A percentile compares a stretch with the other conserved stretches of the same genome.
phyloP scores from a whole-genome alignment of 2,329 filamentous ascomycete genomes.

The Aspergillus ibericus region DNA sequence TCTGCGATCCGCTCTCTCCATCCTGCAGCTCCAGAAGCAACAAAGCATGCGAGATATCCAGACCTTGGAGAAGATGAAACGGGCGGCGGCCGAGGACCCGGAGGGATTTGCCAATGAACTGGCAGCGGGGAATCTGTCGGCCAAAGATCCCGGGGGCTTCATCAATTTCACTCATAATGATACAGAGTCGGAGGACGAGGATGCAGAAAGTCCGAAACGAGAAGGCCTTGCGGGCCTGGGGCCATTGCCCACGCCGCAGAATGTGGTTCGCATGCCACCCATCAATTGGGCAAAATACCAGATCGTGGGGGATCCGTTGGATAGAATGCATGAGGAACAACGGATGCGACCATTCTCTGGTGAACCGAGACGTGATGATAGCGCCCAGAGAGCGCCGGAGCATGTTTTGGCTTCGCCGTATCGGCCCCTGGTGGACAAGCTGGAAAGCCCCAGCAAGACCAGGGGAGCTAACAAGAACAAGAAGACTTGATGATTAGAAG shows the following conservation, averaged over 20 bases:
- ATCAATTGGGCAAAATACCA: slow-evolving; percentile 96
- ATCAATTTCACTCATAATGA: slow-evolving; percentile 40
- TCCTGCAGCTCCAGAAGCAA: slow-evolving; percentile 81
- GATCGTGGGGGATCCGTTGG: slow-evolving; percentile 79
- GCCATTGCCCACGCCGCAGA: slow-evolving; percentile 72
- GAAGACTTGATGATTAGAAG: slow-evolving; percentile 26
- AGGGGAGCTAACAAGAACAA: slow-evolving; percentile 35
- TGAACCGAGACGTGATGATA: slow-evolving; percentile 41
- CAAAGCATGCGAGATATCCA: slow-evolving; percentile 75
- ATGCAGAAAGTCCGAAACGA: slow-evolving; percentile 25
- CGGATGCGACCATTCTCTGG: slow-evolving; percentile 57
- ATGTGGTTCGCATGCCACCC: slow-evolving; percentile 79
- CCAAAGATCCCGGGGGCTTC: slow-evolving; percentile 34
- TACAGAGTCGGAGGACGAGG: slow-evolving; percentile 39
- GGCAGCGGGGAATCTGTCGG: slow-evolving; percentile 59
- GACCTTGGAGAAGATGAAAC: slow-evolving; percentile 67
- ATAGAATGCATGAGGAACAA: slow-evolving; percentile 83
- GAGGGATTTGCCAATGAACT: slow-evolving; percentile 71
- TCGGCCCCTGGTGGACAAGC: slow-evolving; percentile 57
- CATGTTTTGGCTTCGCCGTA: slow-evolving; percentile 60
- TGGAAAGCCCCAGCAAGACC: slow-evolving; percentile 39
- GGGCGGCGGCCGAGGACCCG: slow-evolving; percentile 69
- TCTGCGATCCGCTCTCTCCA: slow-evolving; percentile 77
- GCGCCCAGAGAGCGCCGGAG: slow-evolving; percentile 44
- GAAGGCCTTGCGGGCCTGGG: slow-evolving; percentile 50